These are phyloP conservation scores for Coriaria nepalensis DNA, from an alignment of 306 rosid species.

Conservation along the genomic window DNA sequence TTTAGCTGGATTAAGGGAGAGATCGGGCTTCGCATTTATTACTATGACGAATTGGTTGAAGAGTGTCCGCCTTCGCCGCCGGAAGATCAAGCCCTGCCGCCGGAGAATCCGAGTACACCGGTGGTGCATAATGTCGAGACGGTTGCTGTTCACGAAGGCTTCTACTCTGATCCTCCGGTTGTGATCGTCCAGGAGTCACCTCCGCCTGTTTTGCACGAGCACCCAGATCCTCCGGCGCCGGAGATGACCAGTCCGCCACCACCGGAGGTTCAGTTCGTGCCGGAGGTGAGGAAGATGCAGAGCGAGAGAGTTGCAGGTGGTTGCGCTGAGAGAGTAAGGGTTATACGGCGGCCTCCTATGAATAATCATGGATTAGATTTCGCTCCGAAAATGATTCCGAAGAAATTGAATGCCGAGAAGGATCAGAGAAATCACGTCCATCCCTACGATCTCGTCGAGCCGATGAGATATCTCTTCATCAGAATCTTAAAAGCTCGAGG, in stretches of 20 bases:
- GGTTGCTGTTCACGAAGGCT: constrained; percentile 27
- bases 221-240: constrained; percentile 23
- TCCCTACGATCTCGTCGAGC: constrained; percentile 74
- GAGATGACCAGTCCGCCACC: constrained; percentile 24
- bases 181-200: constrained; percentile 44
- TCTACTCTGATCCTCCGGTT: constrained; percentile 38
- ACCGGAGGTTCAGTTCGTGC: constrained; percentile 28
- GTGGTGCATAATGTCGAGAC: constrained; percentile 22
- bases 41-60: constrained; percentile 44
- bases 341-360: constrained; percentile 41
- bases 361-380: too few relatives aligned
- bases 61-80: constrained; percentile 27
- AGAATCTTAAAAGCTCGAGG: constrained; percentile 69
- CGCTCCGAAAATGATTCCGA: constrained; percentile 48
- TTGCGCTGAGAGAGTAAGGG: constrained; percentile 49
- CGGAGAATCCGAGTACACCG: constrained; percentile 29
- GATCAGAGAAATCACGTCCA: constrained; percentile 71
- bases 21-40: constrained; percentile 49
- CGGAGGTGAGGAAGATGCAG: constrained; percentile 68
- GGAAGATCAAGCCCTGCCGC: constrained; percentile 16
- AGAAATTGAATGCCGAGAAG: constrained; percentile 14
- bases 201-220: constrained; percentile 36
- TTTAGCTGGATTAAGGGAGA: constrained; percentile 84
- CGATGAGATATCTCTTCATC: constrained; percentile 73
- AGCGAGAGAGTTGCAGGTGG: constrained; percentile 18